Conservation (phyloP, 192 early-diverging fungal genomes). For the Pilaira anomala region DNA sequence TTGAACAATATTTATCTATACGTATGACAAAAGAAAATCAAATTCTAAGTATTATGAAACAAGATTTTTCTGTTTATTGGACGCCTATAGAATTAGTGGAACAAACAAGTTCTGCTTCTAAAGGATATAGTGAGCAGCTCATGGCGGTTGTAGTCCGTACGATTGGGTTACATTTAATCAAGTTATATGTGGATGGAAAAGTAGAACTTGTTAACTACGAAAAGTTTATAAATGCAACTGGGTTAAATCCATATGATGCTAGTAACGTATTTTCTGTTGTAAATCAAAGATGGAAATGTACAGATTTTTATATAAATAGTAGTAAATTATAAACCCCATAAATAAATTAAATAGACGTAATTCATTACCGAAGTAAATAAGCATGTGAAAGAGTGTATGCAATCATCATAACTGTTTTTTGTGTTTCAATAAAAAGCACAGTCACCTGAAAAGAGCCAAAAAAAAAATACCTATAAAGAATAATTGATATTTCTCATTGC, state of each 20-base stretch:
- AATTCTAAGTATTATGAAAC: constrained; percentile 46
- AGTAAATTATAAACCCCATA: neutral
- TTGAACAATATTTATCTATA: constrained; percentile 75
- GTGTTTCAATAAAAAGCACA: too few species aligned
- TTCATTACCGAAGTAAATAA: too few species aligned
- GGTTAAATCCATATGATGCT: constrained; percentile 4
- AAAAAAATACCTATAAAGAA: neutral
- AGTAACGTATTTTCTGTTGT: neutral
- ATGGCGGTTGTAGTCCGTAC: neutral
- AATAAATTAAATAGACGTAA: too few species aligned
- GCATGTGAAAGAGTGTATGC: too few species aligned
- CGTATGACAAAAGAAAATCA: constrained; percentile 70
- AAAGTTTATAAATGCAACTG: neutral
- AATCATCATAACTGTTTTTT: too few species aligned
- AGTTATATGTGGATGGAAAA: neutral
- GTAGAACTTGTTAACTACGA: neutral
- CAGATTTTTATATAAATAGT: neutral
- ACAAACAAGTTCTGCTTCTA: neutral
- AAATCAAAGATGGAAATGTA: neutral
- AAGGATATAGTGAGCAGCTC: neutral
- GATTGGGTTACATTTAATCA: neutral
- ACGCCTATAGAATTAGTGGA: neutral
- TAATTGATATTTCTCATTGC: too few species aligned
- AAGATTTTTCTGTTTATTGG: neutral
- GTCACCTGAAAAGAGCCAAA: too few species aligned